These are phyloP conservation scores for Vachellia pachyceras DNA, from an alignment of 306 rosid species.

Conservation along the genomic window DNA sequence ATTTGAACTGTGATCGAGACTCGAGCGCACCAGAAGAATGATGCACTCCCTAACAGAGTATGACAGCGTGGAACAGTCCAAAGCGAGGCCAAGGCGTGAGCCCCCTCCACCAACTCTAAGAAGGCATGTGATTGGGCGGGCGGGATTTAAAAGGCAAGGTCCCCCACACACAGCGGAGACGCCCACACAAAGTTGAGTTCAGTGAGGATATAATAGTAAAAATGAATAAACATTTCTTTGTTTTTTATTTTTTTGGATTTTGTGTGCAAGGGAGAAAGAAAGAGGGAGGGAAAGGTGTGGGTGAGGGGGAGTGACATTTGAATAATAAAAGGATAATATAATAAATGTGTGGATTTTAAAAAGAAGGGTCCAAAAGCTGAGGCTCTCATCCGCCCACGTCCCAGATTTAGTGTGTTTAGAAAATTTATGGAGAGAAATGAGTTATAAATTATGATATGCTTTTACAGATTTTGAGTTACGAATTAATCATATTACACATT, in stretches of 20 bases:
- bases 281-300: neutral
- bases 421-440: too few species aligned
- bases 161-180: neutral
- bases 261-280: neutral
- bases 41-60: neutral
- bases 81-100: too few species aligned
- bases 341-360: neutral
- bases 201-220: neutral
- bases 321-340: neutral
- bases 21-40: neutral
- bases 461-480: too few species aligned
- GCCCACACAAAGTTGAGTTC: neutral
- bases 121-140: neutral
- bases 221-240: neutral
- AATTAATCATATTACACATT: too few species aligned
- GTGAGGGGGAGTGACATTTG: neutral
- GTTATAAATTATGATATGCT: too few species aligned
- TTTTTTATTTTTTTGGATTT: too few species aligned
- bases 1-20: neutral
- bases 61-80: neutral
- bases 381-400: constrained; percentile 1
- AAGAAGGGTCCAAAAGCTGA: neutral
- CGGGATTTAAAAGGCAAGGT: neutral
- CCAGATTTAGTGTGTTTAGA: too few species aligned
- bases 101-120: neutral